Conservation (phyloP, 257 asterid genomes). For the Ocimum tenuiflorum region DNA sequence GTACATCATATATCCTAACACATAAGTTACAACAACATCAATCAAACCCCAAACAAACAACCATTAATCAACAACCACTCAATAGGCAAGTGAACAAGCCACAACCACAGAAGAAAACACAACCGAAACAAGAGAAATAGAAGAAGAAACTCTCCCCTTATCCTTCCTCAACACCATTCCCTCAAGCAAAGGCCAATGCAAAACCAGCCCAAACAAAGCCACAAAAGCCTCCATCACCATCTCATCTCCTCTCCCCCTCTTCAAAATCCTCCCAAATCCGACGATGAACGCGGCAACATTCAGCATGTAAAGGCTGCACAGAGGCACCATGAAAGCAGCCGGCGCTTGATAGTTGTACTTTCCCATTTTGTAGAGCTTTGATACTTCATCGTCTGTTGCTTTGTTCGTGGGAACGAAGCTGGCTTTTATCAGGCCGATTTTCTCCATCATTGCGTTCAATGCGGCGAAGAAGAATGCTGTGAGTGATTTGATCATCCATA, state of each 20-base stretch:
- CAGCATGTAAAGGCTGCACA: constrained; percentile 40
- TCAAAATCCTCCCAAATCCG: constrained; percentile 27
- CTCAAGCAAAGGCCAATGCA: constrained; percentile 49
- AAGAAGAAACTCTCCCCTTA: constrained; percentile 34
- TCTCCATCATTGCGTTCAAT: constrained; percentile 34
- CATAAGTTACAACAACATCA: neutral
- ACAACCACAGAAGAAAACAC: constrained; percentile 9
- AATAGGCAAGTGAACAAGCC: neutral
- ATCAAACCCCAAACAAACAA: neutral
- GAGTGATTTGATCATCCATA: constrained; percentile 58
- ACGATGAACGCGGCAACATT: constrained; percentile 33
- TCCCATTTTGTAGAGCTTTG: constrained; percentile 36
- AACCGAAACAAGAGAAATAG: constrained; percentile 23
- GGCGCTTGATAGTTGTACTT: constrained; percentile 47
- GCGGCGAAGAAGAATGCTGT: constrained; percentile 50
- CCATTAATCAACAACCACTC: neutral
- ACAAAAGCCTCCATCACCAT: constrained; percentile 36
- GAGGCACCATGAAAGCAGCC: constrained; percentile 32
- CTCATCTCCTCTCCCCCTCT: constrained; percentile 1
- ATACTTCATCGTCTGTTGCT: constrained; percentile 36
- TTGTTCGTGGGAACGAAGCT: constrained; percentile 55
- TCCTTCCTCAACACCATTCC: constrained; percentile 64
- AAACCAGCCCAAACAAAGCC: constrained; percentile 30
- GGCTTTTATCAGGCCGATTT: constrained; percentile 37
- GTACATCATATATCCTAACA: no score